Conservation (phyloP, 176 grass and related monocot species). For the Carex kokanica region DNA sequence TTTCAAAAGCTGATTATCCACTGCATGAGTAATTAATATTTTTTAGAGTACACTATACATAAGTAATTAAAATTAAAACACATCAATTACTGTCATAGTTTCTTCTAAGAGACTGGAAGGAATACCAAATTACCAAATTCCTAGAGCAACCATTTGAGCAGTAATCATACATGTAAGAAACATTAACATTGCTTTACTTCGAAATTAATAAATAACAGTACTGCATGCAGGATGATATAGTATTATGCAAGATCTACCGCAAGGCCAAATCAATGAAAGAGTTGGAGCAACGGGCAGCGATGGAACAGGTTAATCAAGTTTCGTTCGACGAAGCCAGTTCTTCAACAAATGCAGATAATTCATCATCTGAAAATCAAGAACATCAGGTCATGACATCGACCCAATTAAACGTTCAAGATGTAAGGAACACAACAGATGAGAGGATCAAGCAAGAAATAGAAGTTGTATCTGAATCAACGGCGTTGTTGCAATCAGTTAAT, state of each 20-base stretch:
- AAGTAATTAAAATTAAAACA: too few species aligned
- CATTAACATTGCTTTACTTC: neutral
- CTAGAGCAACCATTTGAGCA: neutral
- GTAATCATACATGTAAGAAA: neutral
- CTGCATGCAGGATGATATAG: slow-evolving; percentile 58
- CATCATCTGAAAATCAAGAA: slow-evolving; percentile 45
- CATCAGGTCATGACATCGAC: neutral
- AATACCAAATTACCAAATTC: neutral
- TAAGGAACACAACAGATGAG: neutral
- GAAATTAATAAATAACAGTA: neutral
- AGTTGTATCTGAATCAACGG: slow-evolving; percentile 29
- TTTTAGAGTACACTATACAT: too few species aligned
- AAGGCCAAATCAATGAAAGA: slow-evolving; percentile 85
- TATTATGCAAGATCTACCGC: slow-evolving; percentile 85
- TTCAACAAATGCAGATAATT: slow-evolving; percentile 27
- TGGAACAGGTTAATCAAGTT: slow-evolving; percentile 55
- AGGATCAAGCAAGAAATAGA: slow-evolving; percentile 37
- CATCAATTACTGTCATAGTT: too few species aligned
- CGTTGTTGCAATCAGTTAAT: slow-evolving; percentile 19
- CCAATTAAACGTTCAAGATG: neutral
- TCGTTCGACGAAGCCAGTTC: neutral
- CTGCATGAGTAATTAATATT: neutral
- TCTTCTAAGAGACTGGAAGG: neutral
- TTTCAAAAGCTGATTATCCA: neutral
- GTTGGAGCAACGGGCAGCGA: slow-evolving; percentile 57